Percentiles rank a stretch among this genome's conserved stretches.
phyloP scores from a whole-genome alignment of 1,139 yeast genomes.

The Meyerozyma athensensis region DNA sequence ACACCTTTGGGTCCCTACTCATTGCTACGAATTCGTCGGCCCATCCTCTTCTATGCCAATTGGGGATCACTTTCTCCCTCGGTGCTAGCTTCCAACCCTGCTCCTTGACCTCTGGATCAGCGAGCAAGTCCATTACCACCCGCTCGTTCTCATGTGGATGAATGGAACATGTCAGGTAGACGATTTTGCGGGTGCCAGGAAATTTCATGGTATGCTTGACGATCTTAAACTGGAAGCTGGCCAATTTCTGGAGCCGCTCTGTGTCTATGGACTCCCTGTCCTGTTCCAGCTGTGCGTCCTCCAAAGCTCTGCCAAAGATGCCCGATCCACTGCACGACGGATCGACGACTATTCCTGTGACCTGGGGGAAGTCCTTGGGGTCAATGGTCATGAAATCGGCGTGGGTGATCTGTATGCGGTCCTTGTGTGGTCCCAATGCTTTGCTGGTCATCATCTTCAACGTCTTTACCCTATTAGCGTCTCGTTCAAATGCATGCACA shows the following conservation, averaged over 20 bases:
- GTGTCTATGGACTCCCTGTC: slow-evolving; percentile 43
- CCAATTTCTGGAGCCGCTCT: slow-evolving; percentile 63
- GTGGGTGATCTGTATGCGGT: slow-evolving; percentile 63
- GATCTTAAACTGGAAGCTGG: slow-evolving; percentile 82
- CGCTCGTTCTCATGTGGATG: slow-evolving; percentile 92
- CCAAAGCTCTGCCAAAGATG: slow-evolving; percentile 77
- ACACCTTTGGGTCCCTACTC: slow-evolving; percentile 40
- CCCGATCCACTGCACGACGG: slow-evolving; percentile 99
- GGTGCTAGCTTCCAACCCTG: slow-evolving; percentile 75
- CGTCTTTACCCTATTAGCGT: slow-evolving; percentile 64
- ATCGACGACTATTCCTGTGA: slow-evolving; percentile 83
- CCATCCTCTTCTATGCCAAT: slow-evolving; percentile 84
- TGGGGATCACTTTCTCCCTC: slow-evolving; percentile 63
- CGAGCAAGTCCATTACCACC: slow-evolving; percentile 73
- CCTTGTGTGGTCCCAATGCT: slow-evolving; percentile 58
- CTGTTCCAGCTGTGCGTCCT: slow-evolving; percentile 43
- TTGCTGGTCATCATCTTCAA: slow-evolving; percentile 70
- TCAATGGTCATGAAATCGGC: slow-evolving; percentile 76
- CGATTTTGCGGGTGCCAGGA: slow-evolving; percentile 73
- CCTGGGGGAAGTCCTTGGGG: slow-evolving; percentile 58
- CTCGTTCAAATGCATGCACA: slow-evolving; percentile 85
- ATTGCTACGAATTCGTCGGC: slow-evolving; percentile 56
- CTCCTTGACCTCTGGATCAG: slow-evolving; percentile 53
- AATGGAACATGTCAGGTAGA: slow-evolving; percentile 92
- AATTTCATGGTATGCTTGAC: slow-evolving; percentile 84